Conservation (phyloP, 805 yeast species). For the Isabelozyma pseudorhagii region DNA sequence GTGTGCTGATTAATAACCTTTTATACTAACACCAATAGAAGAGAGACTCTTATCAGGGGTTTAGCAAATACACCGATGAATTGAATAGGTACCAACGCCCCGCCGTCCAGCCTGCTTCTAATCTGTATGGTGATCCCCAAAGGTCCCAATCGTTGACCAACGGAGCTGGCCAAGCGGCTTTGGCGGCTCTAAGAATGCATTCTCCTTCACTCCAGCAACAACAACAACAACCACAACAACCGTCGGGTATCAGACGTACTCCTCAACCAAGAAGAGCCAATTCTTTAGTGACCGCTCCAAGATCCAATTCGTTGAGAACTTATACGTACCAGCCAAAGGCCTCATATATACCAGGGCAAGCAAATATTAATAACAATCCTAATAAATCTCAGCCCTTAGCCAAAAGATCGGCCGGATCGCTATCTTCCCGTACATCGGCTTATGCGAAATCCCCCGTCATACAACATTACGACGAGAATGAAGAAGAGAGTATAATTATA, state of each 20-base stretch:
- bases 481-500: conserved; percentile 19
- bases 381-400: background rate
- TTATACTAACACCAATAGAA: conserved; percentile 4
- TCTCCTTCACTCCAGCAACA: conserved; percentile 6
- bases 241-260: conserved; percentile 2
- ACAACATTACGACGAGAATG: conserved; percentile 10
- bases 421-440: conserved; percentile 1
- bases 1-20: background rate
- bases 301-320: conserved; percentile 33
- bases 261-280: conserved; percentile 12
- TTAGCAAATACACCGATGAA: conserved; percentile 29
- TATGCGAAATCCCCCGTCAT: conserved; percentile 4
- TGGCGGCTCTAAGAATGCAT: conserved; percentile 38
- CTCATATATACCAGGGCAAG: conserved; percentile 34
- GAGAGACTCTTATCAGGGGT: conserved; percentile 28
- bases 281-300: conserved; percentile 14
- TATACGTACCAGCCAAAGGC: conserved; percentile 38
- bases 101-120: conserved; percentile 16
- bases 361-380: background rate
- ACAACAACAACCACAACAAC: conserved; percentile 3
- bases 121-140: conserved; percentile 10
- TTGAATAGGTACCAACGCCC: conserved; percentile 14
- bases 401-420: background rate
- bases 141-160: conserved; percentile 23
- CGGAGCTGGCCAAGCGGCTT: conserved; percentile 40